Base-by-base conservation (phyloP, 306 rosid genomes). In the Castanopsis chinensis region DNA sequence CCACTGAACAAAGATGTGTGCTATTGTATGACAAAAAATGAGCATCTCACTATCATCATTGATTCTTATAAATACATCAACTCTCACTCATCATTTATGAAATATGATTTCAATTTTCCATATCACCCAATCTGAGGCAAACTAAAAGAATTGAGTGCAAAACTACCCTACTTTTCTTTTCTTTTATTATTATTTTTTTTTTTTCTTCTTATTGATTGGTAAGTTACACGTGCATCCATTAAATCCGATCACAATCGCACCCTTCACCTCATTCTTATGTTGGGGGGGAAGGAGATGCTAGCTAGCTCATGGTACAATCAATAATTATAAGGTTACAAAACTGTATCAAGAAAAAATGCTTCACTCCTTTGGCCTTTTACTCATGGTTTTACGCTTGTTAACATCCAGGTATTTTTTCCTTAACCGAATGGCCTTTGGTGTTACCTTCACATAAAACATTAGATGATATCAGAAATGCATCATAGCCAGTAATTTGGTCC, bases 401-500 rank as follows among this genome's bases (percentile, higher is more conserved):
- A 85, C 98, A 32, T 95, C 99, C 76, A 93, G 90, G 81, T 93
- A 93, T 80, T 90, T 95, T 86, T 95, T 95, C 83, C 99, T 85
- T 69, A 95, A 83, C 64, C 99, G 88, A 69, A 95, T 91, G 64
- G 90, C 76, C 86, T 95, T 93, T 32, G 99, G 99, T 25, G 99
- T 95, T 78, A 95, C 99, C 99, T 95, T 79, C 81, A 81, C 7
- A 54, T 6, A 25, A 12, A 59, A 15, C 58, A 76, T 21, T 72
- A 61, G 61, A 78, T 5, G 4, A 64, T 80, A 18, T 33, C 5
- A 30, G 20, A 63, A 63, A 64, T 63, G 53, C 68, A 58, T 33
- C 23, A 54, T 19, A 5, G 1, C 25, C 35, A 32, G 12, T 4
- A 59, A 23, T 23, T 60, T 9, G 67, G 67, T 27, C 67, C 18